phyloP scores from a whole-genome alignment of 306 rosid species.

The Vigna mungo region DNA sequence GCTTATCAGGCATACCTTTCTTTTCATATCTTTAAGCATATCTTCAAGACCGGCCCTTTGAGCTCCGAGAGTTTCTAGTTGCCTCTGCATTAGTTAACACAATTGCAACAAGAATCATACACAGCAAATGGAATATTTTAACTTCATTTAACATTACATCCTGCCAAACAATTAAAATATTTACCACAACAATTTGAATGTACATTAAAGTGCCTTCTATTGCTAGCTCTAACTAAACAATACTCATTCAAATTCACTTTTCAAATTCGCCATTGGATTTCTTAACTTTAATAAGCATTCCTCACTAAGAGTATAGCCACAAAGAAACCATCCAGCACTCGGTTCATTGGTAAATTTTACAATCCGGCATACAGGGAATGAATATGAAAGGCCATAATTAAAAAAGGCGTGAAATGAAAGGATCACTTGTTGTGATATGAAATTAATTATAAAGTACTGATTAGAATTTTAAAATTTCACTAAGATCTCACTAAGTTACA shows the following conservation, averaged over 20 bases:
- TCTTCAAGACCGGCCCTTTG: slow-evolving; percentile 99
- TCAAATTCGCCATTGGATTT: neutral
- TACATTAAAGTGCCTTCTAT: neutral
- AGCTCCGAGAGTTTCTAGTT: slow-evolving; percentile 95
- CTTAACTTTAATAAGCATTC: neutral
- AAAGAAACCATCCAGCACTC: slow-evolving; percentile 30
- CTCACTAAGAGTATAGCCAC: neutral
- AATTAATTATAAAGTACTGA: neutral
- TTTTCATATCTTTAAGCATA: slow-evolving; percentile 99
- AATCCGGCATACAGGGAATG: slow-evolving; percentile 5
- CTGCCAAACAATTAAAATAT: slow-evolving; percentile 24
- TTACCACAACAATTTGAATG: neutral
- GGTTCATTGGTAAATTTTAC: slow-evolving; percentile 4
- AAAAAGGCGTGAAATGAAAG: neutral
- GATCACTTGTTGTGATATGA: neutral
- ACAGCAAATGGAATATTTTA: slow-evolving; percentile 15
- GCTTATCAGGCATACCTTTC: slow-evolving; percentile 65
- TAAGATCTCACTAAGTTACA: neutral
- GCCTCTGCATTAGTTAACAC: slow-evolving; percentile 79
- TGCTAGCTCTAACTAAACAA: neutral
- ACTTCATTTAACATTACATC: slow-evolving; percentile 13
- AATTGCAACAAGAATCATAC: slow-evolving; percentile 34
- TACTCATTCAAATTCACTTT: neutral
- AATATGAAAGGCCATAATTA: neutral
- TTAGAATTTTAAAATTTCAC: neutral